Percentiles rank a stretch among this genome's conserved stretches.
These are phyloP conservation scores for Coniosporium apollinis DNA, from an alignment of 495 filamentous ascomycete species.

Conservation along the genomic window DNA sequence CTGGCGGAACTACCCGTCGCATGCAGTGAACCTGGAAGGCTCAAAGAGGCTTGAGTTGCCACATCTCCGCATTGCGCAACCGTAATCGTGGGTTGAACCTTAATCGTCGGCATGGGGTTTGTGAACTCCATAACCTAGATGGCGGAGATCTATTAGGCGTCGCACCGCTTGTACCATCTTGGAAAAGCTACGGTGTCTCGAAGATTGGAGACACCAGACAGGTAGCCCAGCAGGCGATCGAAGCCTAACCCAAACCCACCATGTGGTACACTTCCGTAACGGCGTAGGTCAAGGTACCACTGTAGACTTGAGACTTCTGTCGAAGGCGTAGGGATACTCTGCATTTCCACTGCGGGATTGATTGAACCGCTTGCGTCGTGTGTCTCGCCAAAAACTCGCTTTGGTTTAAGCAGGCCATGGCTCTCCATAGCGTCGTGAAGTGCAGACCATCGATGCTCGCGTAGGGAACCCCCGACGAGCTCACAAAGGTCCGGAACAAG, in stretches of 20 bases:
- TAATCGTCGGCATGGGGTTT: no score
- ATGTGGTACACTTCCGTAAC: conserved; percentile 88
- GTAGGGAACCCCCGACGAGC: conserved; percentile 80
- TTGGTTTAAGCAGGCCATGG: conserved; percentile 32
- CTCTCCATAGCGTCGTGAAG: conserved; percentile 59
- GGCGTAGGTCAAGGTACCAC: conserved; percentile 91
- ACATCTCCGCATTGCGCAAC: no score
- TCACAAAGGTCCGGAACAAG: conserved; percentile 81
- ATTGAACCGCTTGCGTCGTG: no score
- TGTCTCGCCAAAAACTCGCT: no score
- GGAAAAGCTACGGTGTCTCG: conserved; percentile 82
- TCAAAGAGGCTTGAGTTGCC: no score
- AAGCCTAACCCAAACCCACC: conserved; percentile 92
- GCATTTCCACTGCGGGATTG: no score
- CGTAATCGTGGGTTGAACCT: no score
- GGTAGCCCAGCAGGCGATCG: conserved; percentile 74
- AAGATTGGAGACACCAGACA: conserved; percentile 69
- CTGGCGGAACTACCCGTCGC: no score
- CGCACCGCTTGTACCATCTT: conserved; percentile 77
- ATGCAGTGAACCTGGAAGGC: no score
- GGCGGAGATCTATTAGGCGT: conserved; percentile 48
- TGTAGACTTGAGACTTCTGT: conserved; percentile 32
- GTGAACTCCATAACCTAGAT: no score
- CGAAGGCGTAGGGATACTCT: no score
- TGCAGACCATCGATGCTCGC: conserved; percentile 64